Percentiles rank a stretch among this genome's conserved stretches.
Evolutionary conservation across 441 rosid genomes (phyloP).

Genomic region (Macaranga tanarius): DNA sequence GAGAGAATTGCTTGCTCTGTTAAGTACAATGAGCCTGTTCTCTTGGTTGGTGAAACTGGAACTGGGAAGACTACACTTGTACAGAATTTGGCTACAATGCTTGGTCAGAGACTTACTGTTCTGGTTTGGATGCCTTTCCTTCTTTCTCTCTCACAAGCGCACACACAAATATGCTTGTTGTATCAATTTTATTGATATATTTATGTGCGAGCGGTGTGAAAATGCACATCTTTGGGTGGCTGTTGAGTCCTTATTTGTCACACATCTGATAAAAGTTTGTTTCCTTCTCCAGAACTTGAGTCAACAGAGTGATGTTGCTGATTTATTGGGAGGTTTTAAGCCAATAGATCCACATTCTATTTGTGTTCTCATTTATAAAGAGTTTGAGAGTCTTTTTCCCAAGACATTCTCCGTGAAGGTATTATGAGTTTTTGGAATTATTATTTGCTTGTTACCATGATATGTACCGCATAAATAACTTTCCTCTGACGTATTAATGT

Average conservation of each 20-base stretch:
- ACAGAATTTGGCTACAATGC: conserved; percentile 80
- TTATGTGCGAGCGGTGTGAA: background rate
- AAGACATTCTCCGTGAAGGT: conserved; percentile 53
- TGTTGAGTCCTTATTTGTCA: background rate
- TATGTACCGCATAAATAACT: conserved; percentile 25
- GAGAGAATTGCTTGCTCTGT: conserved; percentile 89
- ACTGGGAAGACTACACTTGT: conserved; percentile 99
- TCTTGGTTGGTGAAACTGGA: conserved; percentile 99
- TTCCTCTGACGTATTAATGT: conserved; percentile 31
- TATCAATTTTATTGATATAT: background rate
- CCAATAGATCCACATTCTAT: conserved; percentile 76
- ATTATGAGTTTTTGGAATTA: conserved; percentile 23
- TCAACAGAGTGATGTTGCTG: conserved; percentile 98
- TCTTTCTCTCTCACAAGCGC: conserved; percentile 12
- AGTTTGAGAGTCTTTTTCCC: conserved; percentile 61
- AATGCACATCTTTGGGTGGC: background rate
- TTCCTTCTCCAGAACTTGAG: conserved; percentile 80
- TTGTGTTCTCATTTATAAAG: conserved; percentile 72
- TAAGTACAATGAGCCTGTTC: conserved; percentile 87
- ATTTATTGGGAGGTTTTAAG: conserved; percentile 97
- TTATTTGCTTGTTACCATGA: conserved; percentile 12
- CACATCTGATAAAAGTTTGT: conserved; percentile 11
- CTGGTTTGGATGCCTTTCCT: conserved; percentile 51
- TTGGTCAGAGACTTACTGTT: conserved; percentile 88
- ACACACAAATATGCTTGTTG: background rate